Conservation (phyloP, 2,329 filamentous ascomycete species). For the Exophiala spinifera region DNA sequence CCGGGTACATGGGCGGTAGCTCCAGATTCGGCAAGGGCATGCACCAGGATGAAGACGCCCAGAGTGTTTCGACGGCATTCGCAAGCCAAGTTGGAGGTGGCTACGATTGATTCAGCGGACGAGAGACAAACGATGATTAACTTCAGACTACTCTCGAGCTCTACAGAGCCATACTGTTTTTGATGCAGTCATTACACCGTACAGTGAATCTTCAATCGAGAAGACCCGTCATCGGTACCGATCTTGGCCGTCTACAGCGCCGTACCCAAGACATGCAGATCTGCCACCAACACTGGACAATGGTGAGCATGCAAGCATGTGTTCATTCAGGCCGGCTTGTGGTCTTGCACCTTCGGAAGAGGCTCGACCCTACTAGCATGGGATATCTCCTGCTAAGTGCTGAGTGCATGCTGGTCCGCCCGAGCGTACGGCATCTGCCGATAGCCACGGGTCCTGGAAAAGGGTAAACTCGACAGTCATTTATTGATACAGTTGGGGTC, state of each 20-base stretch:
- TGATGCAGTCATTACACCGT: constrained; percentile 10
- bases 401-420: background rate
- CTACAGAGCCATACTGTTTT: constrained; percentile 12
- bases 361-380: background rate
- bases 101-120: constrained; percentile 53
- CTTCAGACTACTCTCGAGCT: constrained; percentile 8
- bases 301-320: too few relatives aligned
- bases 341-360: background rate
- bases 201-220: background rate
- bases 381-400: background rate
- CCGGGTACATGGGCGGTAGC: constrained; percentile 64
- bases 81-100: constrained; percentile 82
- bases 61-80: constrained; percentile 94
- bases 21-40: constrained; percentile 48
- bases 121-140: constrained; percentile 1
- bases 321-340: too few relatives aligned
- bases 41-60: constrained; percentile 81
- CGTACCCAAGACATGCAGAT: background rate
- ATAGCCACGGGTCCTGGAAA: background rate
- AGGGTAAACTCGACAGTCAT: constrained; percentile 2
- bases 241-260: background rate
- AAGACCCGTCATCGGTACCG: background rate
- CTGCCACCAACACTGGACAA: background rate
- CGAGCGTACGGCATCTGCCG: background rate
- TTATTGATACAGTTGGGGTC: constrained; percentile 1